Evolutionary conservation across 345 rosid species (phyloP), one percentile per base, ranked within the genome.

Genomic region (Gossypium anomalum): DNA sequence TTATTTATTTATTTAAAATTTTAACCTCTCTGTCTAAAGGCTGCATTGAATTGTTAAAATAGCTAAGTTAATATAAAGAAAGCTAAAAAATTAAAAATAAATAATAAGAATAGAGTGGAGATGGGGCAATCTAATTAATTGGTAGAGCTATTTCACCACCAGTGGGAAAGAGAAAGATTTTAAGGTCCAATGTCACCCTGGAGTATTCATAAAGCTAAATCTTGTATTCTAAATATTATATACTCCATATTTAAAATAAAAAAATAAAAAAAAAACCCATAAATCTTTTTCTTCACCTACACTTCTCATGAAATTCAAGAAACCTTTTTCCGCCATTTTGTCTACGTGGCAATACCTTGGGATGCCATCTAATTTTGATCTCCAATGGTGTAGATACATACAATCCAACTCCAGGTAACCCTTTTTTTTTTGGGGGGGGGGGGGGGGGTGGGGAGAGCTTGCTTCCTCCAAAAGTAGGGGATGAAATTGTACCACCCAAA

Each of bases 171-270:
- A 77, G 74, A 75, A 45, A 58, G 64, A 13, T 58, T 34, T 86
- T 85, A 82, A 80, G 91, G 80, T 90, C 86, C 80, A 60, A 73
- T 82, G 95, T 88, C 95, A 81, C 76, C 81, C 80, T 90, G 80
- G 92, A 88, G 95, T 88, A 84, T 83, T 67, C 76, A 75, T 78
- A 85, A 90, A 88, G 95, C 81, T 77, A 83, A 49, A 62, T 49
- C 9, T 9, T 43, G 6, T 49, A 76, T 66, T 78, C 72, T 71
- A 44, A 9, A 15, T 72, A 77, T 65, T 70, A 63, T 51, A 11
- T 8, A 65, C 19, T 15, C 8, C 49, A 23, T 23, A 12, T 0
- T 22, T n/a, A n/a, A n/a, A n/a, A n/a, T 19, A n/a, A 17, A 57
- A 57, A 9, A 22, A 7, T n/a, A 20, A 9, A 57, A 17, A 20